phyloP scores from a whole-genome alignment of 148 eudicot genomes.

The Rhododendron henanense region DNA sequence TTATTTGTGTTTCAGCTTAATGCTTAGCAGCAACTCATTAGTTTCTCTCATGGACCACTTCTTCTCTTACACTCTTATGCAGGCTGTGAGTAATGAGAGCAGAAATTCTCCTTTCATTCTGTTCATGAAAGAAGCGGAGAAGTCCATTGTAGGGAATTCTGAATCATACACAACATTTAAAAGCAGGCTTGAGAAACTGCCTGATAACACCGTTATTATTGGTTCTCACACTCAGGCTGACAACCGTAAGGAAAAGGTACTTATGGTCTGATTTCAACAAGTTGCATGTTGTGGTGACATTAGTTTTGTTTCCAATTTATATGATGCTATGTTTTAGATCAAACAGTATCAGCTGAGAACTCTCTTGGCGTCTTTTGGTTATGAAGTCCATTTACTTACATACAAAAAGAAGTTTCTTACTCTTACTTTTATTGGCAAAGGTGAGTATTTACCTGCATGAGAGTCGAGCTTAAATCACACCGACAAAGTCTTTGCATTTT shows the following conservation, averaged over 20 bases:
- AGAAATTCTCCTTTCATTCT: constrained; percentile 72
- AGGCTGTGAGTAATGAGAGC: constrained; percentile 65
- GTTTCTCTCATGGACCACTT: neutral
- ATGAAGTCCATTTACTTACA: neutral
- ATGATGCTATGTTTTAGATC: neutral
- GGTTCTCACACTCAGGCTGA: constrained; percentile 83
- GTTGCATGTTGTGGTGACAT: constrained; percentile 9
- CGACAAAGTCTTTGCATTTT: neutral
- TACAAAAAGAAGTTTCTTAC: neutral
- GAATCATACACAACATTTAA: constrained; percentile 65
- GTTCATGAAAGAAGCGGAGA: constrained; percentile 86
- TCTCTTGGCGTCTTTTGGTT: neutral
- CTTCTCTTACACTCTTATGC: neutral
- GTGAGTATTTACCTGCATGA: neutral
- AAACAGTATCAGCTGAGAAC: neutral
- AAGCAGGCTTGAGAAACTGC: constrained; percentile 71
- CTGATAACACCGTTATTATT: constrained; percentile 75
- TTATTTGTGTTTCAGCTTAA: neutral
- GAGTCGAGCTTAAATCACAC: neutral
- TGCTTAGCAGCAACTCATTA: neutral
- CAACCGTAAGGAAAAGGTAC: constrained; percentile 87
- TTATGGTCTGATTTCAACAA: neutral
- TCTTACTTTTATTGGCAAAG: neutral
- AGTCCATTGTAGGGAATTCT: constrained; percentile 71
- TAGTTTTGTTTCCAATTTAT: neutral